phyloP scores from a whole-genome alignment of 2,329 filamentous ascomycete genomes.

The Talaromyces albobiverticillius region DNA sequence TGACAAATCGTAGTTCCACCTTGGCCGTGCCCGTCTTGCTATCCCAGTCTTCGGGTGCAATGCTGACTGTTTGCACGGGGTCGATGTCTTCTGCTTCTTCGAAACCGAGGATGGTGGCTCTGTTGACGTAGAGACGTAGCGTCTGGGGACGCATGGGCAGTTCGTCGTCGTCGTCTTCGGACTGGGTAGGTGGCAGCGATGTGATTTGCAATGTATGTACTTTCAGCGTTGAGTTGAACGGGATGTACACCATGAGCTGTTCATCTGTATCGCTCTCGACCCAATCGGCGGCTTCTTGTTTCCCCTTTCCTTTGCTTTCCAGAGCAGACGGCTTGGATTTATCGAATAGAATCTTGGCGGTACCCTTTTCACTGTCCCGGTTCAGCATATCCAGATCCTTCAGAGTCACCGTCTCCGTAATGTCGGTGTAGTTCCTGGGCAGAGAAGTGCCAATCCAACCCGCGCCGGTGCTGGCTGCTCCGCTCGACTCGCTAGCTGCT shows the following conservation, averaged over 20 bases:
- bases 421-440: conserved; percentile 77
- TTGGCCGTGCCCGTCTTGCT: conserved; percentile 66
- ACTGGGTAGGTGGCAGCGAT: conserved; percentile 62
- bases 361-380: conserved; percentile 71
- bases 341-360: conserved; percentile 73
- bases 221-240: conserved; percentile 85
- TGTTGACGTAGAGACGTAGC: conserved; percentile 84
- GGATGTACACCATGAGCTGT: conserved; percentile 88
- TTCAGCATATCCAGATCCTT: conserved; percentile 85
- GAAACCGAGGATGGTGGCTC: conserved; percentile 86
- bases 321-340: conserved; percentile 63
- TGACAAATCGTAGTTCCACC: conserved; percentile 80
- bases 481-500: too few species aligned
- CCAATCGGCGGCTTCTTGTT: conserved; percentile 76
- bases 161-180: conserved; percentile 66
- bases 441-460: conserved; percentile 72
- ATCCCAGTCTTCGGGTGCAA: conserved; percentile 78
- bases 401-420: conserved; percentile 77
- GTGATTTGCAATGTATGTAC: conserved; percentile 86
- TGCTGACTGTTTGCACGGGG: conserved; percentile 74
- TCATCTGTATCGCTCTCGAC: conserved; percentile 96
- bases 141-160: conserved; percentile 76
- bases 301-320: conserved; percentile 37
- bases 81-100: conserved; percentile 87
- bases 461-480: neutral